Conservation (phyloP, 1,284 basidiomycete genomes). For the Malassezia slooffiae region DNA sequence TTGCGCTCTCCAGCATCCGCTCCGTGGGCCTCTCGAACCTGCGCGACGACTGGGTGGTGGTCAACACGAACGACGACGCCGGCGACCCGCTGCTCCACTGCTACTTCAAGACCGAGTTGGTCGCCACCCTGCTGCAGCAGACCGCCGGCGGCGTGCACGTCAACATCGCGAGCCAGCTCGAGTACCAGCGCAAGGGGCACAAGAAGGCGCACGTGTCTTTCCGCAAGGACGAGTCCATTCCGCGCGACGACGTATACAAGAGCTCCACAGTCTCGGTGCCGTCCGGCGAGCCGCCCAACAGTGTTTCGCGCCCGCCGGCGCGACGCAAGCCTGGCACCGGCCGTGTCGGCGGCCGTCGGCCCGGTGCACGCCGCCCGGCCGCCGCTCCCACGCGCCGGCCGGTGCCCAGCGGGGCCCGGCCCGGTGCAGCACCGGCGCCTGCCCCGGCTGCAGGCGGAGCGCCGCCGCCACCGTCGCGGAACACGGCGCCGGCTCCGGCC, state of each 20-base stretch:
- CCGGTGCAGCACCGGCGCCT: conserved; percentile 6
- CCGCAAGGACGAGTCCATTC: conserved; percentile 75
- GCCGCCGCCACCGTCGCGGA: conserved; percentile 37
- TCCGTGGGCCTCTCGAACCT: conserved; percentile 74
- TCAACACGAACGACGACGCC: conserved; percentile 59
- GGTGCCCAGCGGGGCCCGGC: conserved; percentile 25
- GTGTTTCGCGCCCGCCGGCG: conserved; percentile 68
- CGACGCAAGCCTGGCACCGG: conserved; percentile 74
- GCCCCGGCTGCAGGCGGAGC: conserved; percentile 9
- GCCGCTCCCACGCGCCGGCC: conserved; percentile 28
- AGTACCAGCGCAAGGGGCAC: conserved; percentile 90
- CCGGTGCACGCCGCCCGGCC: conserved; percentile 13
- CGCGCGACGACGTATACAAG: conserved; percentile 75
- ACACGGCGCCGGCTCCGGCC: conserved; percentile 18
- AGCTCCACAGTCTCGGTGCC: conserved; percentile 78
- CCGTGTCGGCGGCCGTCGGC: conserved; percentile 57
- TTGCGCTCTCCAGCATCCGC: conserved; percentile 75
- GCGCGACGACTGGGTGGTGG: conserved; percentile 71
- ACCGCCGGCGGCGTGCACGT: conserved; percentile 69
- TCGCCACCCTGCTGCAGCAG: conserved; percentile 67
- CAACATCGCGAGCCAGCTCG: conserved; percentile 28
- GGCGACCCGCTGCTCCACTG: conserved; percentile 87
- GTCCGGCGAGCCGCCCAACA: conserved; percentile 73
- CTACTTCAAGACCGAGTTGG: conserved; percentile 90
- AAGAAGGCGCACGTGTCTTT: conserved; percentile 82